A percentile compares a stretch with the other conserved stretches of the same genome.
Conservation (phyloP, 331 rosid genomes). For the Malus hybrid region DNA sequence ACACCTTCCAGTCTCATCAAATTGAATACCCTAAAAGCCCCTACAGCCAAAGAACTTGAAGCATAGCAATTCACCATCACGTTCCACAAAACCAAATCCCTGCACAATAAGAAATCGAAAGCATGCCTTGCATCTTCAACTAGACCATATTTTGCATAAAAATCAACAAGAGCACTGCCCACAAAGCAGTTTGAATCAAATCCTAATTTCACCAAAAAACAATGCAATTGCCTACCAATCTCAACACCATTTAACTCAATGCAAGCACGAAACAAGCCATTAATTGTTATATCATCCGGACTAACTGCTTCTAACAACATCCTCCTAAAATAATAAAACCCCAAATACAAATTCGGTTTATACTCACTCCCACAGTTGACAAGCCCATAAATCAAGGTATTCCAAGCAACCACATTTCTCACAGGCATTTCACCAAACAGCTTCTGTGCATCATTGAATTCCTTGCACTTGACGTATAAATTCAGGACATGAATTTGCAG, state of each 20-base stretch:
- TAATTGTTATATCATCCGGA: slow-evolving; percentile 54
- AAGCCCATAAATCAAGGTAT: slow-evolving; percentile 45
- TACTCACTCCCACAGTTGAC: slow-evolving; percentile 18
- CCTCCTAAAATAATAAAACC: slow-evolving; percentile 35
- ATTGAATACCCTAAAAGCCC: slow-evolving; percentile 36
- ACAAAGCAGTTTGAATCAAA: slow-evolving; percentile 56
- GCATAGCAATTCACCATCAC: slow-evolving; percentile 66
- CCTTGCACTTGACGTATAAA: slow-evolving; percentile 37
- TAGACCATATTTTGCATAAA: slow-evolving; percentile 49
- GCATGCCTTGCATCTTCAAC: slow-evolving; percentile 46
- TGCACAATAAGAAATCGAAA: slow-evolving; percentile 26
- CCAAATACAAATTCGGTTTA: slow-evolving; percentile 10
- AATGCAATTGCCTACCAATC: slow-evolving; percentile 58
- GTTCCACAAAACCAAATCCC: slow-evolving; percentile 73
- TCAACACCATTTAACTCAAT: slow-evolving; percentile 27
- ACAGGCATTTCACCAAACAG: slow-evolving; percentile 61
- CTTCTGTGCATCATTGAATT: slow-evolving; percentile 29
- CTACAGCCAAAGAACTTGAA: slow-evolving; percentile 32
- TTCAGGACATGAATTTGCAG: slow-evolving; percentile 47
- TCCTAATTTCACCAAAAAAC: slow-evolving; percentile 45
- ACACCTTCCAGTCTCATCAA: slow-evolving; percentile 36
- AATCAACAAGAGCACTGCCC: slow-evolving; percentile 46
- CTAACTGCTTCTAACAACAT: slow-evolving; percentile 42
- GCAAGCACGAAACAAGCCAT: slow-evolving; percentile 47
- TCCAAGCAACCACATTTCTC: slow-evolving; percentile 71